Base-by-base conservation (phyloP, 352 stramenopile genomes). In the Peronospora tabacina region DNA sequence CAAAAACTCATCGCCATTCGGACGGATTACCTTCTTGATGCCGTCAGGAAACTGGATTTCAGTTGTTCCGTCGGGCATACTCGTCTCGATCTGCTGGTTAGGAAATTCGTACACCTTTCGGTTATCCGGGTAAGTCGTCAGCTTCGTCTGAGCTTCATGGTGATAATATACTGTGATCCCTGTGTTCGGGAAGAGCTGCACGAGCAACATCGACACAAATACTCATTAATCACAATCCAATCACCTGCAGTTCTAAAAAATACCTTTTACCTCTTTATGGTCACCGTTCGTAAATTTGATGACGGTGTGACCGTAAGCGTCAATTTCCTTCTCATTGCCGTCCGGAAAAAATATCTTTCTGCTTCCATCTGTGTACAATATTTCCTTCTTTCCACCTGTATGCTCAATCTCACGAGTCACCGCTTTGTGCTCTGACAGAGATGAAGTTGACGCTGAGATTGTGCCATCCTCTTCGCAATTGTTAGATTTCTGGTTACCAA, bases 251-350 rank as follows among this genome's bases (percentile, higher is more conserved):
- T 38, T 7, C 33, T 16, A 13, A 15, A 50, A 17, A 16, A 30
- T 9, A 12, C 17, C 10, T 9, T 16, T 44, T 62, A 84, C 72
- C 76, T 95, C 86, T 74, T 98, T 97, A 30, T 95, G 70, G 66
- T 99, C 96, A 19, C 96, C 96, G 56, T 98, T 98, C 4, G 70
- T 80, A 60, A 98, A 98, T 7, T 75, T 76, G 37, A 98, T 93
- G 17, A 95, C 63, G 6, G 75, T 78, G 16, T 87, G 85, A 5
- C 94, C 95, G 57, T 96, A 75, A 6, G 74, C 56, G n/a, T 83
- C 64, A 26, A 96, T 82, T 46, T 97, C 85, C 59, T 98, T 98
- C 38, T 86, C 66, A 19, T 94, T 97, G 20, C 94, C 94, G 68
- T 98, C 96, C 1, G 82, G 56, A 61, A 95, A 98, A 35, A 80